phyloP scores from a whole-genome alignment of 2,329 filamentous ascomycete genomes.

The Penicillium sp. region DNA sequence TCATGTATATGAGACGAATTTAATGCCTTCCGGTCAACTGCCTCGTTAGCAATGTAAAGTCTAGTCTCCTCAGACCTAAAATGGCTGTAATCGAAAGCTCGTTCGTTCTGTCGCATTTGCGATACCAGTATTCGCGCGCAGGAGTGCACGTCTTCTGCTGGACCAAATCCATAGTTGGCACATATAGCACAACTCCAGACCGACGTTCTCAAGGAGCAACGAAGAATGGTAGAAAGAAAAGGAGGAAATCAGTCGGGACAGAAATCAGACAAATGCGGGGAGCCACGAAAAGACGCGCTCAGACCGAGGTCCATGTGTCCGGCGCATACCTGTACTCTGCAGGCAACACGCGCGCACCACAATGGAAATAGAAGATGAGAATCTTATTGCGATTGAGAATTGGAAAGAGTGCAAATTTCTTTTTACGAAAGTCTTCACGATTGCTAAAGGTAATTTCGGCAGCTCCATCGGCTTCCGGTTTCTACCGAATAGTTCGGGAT shows the following conservation, averaged over 20 bases:
- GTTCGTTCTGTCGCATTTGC: neutral
- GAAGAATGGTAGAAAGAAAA: conserved; percentile 1
- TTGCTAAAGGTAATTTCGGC: conserved; percentile 8
- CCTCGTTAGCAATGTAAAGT: conserved; percentile 7
- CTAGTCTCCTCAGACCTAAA: conserved; percentile 3
- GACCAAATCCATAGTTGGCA: neutral
- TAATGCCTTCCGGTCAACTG: conserved; percentile 13
- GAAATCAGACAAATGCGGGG: conserved; percentile 10
- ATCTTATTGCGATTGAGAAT: neutral
- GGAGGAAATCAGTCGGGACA: conserved; percentile 1
- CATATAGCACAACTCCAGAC: neutral
- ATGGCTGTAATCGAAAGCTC: conserved; percentile 1
- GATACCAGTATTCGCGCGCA: neutral
- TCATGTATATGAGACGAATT: conserved; percentile 30
- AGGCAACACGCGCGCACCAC: neutral
- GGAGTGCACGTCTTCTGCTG: neutral
- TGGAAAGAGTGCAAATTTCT: neutral
- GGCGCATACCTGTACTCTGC: neutral
- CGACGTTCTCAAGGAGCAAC: neutral
- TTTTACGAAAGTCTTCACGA: neutral
- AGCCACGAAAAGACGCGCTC: conserved; percentile 9
- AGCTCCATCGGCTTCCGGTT: conserved; percentile 14
- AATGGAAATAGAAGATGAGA: neutral
- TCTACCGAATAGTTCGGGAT: conserved; percentile 15
- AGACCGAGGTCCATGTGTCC: conserved; percentile 10